Evolutionary conservation across 1,284 basidiomycete genomes (phyloP), one percentile per base, ranked within the genome.

Genomic region (Gastroboletus turbinatus): DNA sequence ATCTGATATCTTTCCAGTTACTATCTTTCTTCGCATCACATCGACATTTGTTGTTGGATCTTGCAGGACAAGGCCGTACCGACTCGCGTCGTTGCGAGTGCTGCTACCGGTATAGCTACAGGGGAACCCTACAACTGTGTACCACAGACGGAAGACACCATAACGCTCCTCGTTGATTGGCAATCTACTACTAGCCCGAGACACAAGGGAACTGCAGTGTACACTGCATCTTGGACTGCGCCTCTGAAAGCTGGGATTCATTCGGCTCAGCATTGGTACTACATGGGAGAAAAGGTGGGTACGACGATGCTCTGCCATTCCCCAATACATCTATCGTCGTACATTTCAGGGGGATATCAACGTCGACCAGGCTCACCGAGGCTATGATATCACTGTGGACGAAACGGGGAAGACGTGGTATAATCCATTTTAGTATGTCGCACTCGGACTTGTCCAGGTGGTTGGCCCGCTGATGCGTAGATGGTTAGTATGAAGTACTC

Each of bases 131-230:
- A 88, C 75, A 91, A 90, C 65, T 94, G 92, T 67, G 87, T 87
- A 30, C 82, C 83, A 14, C 80, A 87, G 67, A 96, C 94, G 4
- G 94, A 96, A 74, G 94, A 97, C 73, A 96, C 94, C 14, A 96
- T 97, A 73, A 96, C 94, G 3, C 86, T 96, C 25, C 79, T 97
- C 52, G 94, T 96, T 36, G 94, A 96, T 71, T 97, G 94, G 91
- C 85, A 90, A 67, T 92, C 89, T 49, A 76, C 84, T 59, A 79
- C 78, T 57, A 90, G 89, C 70, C 69, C 81, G 11, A 84, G 77
- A 60, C 88, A 92, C 74, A 80, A 77, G 55, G 91, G 91, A 21
- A 92, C 88, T 0, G 92, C 82, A 1, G 90, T 96, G 4, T 97
- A 95, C 77, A 96, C 94, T 4, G 94, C 94, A 16, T 92, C 89